Conservation (phyloP, 139 green algal species). For the Picocystis salinarum region DNA sequence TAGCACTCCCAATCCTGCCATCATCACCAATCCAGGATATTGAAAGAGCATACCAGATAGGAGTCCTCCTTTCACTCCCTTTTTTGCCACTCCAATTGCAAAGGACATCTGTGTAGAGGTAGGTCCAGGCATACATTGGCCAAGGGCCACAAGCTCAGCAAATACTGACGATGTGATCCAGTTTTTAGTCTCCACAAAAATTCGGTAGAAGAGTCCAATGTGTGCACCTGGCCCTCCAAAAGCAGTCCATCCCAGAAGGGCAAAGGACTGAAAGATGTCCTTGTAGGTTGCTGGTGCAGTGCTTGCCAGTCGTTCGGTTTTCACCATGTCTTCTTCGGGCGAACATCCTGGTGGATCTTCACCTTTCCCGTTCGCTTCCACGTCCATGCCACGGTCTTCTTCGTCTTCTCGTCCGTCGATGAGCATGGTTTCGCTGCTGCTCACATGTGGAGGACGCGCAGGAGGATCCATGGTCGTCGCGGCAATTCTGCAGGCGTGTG, state of each 20-base stretch:
- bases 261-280: conserved; percentile 41
- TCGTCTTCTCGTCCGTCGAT: no score
- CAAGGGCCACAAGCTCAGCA: conserved; percentile 71
- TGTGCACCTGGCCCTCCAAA: conserved; percentile 64
- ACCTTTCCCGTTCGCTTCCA: no score
- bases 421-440: no score
- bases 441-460: no score
- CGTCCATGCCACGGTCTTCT: no score
- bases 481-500: no score
- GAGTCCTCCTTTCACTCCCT: conserved; percentile 39
- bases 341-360: no score
- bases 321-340: no score
- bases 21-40: conserved; percentile 61
- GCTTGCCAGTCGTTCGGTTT: no score
- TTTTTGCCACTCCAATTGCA: conserved; percentile 56
- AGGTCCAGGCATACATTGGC: conserved; percentile 60
- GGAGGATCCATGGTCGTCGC: no score
- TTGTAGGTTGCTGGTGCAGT: no score
- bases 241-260: conserved; percentile 53
- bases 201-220: conserved; percentile 52
- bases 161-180: conserved; percentile 61
- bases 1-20: conserved; percentile 46
- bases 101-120: conserved; percentile 65
- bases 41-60: conserved; percentile 59
- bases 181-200: conserved; percentile 47